Evolutionary conservation across 768 basidiomycete species (phyloP).

Genomic region (Leucosporidium creatinivorum): DNA sequence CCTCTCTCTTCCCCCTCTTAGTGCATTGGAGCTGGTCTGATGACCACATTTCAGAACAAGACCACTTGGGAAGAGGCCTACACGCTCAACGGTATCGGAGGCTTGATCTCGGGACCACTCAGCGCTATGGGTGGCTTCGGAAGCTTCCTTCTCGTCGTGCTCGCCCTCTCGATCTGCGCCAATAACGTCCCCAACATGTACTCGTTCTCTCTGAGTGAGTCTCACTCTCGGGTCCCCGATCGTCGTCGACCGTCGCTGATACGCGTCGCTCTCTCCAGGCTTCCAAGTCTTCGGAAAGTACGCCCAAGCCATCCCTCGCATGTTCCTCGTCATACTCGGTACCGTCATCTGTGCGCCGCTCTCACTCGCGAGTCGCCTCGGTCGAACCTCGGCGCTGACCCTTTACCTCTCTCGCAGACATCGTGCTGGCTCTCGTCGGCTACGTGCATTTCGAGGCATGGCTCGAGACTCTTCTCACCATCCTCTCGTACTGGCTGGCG

Average conservation of each 20-base stretch:
- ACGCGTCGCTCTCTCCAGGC: conserved; percentile 16
- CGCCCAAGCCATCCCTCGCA: conserved; percentile 46
- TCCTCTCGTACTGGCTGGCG: conserved; percentile 49
- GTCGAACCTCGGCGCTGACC: too few species aligned
- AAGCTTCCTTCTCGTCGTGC: conserved; percentile 48
- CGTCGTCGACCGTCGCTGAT: too few species aligned
- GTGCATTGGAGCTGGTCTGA: conserved; percentile 46
- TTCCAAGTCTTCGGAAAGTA: conserved; percentile 47
- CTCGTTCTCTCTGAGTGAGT: neutral
- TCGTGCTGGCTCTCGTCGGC: conserved; percentile 49
- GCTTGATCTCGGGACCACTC: conserved; percentile 48
- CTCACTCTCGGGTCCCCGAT: too few species aligned
- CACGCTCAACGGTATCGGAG: conserved; percentile 44
- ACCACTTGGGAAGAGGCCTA: conserved; percentile 44
- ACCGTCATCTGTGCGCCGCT: conserved; percentile 17
- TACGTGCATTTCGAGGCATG: conserved; percentile 47
- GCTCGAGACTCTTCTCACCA: conserved; percentile 42
- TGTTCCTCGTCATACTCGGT: conserved; percentile 37
- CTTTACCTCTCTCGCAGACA: conserved; percentile 33
- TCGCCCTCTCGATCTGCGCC: conserved; percentile 43
- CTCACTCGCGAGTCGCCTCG: too few species aligned
- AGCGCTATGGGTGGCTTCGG: conserved; percentile 45
- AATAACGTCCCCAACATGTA: conserved; percentile 41
- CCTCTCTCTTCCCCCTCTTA: too few species aligned
- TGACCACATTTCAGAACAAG: conserved; percentile 43